A percentile compares a stretch with the other conserved stretches of the same genome.
These are phyloP conservation scores for Chaetomium sp. DNA, from an alignment of 2,329 filamentous ascomycete species.

Conservation along the genomic window DNA sequence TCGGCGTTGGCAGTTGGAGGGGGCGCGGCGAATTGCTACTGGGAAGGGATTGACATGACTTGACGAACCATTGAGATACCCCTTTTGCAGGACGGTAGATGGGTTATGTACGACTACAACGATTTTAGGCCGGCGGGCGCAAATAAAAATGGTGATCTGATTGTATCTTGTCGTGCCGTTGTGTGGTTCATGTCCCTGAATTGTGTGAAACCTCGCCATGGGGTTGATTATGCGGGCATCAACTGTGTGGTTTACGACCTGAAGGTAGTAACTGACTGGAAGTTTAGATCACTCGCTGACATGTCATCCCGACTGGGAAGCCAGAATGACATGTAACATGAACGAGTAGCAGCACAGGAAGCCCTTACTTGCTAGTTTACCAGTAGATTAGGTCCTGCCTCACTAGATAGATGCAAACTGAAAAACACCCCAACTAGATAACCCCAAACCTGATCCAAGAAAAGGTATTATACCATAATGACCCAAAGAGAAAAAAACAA, in stretches of 20 bases:
- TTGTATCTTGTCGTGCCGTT: background rate
- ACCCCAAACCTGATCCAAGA: background rate
- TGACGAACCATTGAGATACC: conserved; percentile 27
- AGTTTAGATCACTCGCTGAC: background rate
- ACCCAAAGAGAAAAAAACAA: background rate
- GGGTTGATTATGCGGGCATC: no score
- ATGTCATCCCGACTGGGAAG: background rate
- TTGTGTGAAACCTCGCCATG: background rate
- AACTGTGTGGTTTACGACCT: no score
- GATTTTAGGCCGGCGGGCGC: background rate
- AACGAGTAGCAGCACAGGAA: background rate
- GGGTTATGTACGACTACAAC: conserved; percentile 20
- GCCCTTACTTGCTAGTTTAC: background rate
- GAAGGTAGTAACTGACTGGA: background rate
- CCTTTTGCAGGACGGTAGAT: conserved; percentile 28
- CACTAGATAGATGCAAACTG: background rate
- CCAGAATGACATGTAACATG: no score
- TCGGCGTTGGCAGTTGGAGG: conserved; percentile 24
- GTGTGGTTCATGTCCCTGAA: background rate
- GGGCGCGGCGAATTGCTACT: conserved; percentile 4
- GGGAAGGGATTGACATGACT: conserved; percentile 14
- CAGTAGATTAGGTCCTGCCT: background rate
- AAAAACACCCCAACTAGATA: background rate
- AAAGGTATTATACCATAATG: background rate
- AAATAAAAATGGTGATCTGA: conserved; percentile 7